These are phyloP conservation scores for Pichia norvegensis DNA, from an alignment of 1,139 yeast genomes.

Conservation along the genomic window DNA sequence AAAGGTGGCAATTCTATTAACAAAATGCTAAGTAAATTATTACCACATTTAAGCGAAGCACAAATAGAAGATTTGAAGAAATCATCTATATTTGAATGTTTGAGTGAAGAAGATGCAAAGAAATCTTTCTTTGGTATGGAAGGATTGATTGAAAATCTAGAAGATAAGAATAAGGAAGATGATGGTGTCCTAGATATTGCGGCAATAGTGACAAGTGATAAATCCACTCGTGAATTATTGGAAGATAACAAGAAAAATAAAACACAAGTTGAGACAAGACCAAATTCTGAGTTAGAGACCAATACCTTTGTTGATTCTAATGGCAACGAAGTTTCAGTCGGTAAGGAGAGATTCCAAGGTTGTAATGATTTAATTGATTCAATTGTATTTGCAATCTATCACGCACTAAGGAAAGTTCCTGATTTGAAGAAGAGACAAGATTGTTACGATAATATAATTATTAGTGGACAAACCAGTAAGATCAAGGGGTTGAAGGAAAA, in stretches of 20 bases:
- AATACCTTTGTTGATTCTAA: slow-evolving; percentile 58
- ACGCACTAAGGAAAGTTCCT: slow-evolving; percentile 46
- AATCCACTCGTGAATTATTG: slow-evolving; percentile 52
- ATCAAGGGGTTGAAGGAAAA: slow-evolving; percentile 76
- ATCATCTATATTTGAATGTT: slow-evolving; percentile 71
- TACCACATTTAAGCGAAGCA: slow-evolving; percentile 49
- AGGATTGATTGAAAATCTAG: slow-evolving; percentile 35
- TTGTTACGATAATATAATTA: slow-evolving; percentile 75
- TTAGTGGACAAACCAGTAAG: slow-evolving; percentile 68
- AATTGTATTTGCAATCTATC: slow-evolving; percentile 49
- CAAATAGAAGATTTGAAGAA: slow-evolving; percentile 73
- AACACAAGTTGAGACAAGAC: slow-evolving; percentile 30
- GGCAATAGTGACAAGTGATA: slow-evolving; percentile 72
- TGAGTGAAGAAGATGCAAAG: slow-evolving; percentile 52
- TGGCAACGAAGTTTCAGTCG: slow-evolving; percentile 53
- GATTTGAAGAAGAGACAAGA: slow-evolving; percentile 72
- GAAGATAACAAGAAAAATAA: slow-evolving; percentile 44
- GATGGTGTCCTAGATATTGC: slow-evolving; percentile 86
- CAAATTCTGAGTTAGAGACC: slow-evolving; percentile 54
- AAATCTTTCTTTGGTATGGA: slow-evolving; percentile 54
- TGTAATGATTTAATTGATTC: slow-evolving; percentile 47
- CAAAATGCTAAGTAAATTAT: slow-evolving; percentile 37
- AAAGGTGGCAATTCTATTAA: slow-evolving; percentile 65
- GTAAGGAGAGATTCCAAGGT: slow-evolving; percentile 85
- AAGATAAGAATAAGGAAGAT: slow-evolving; percentile 36